Conservation (phyloP, 192 early-diverging fungal species). For the Gigaspora rosea region DNA sequence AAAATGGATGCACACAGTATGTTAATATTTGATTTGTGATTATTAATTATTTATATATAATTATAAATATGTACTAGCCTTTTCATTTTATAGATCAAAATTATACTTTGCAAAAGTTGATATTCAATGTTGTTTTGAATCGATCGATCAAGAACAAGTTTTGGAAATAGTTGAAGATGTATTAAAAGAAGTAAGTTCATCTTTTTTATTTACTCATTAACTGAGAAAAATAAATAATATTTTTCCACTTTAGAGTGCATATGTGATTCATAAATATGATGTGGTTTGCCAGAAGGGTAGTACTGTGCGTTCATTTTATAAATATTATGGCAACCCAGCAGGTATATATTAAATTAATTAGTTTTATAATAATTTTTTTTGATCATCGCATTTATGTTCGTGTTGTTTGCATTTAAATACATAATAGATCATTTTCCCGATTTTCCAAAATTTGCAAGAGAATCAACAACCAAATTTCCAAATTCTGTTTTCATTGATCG, state of each 20-base stretch:
- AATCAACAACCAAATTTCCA: not conserved
- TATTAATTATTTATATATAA: not conserved
- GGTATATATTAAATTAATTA: not conserved
- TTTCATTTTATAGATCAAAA: not conserved
- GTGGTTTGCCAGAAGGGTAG: not conserved
- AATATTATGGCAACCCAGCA: not conserved
- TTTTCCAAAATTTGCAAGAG: not conserved
- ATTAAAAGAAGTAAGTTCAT: not conserved
- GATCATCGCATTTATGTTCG: not conserved
- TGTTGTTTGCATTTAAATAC: not conserved
- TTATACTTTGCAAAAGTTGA: constrained; percentile 29
- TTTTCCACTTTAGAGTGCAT: not conserved
- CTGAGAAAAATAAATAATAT: not conserved
- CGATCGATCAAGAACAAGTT: not conserved
- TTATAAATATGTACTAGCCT: not conserved
- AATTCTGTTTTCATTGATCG: constrained; percentile 12
- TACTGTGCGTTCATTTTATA: not conserved
- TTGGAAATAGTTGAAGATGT: constrained; percentile 19
- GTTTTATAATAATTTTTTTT: not conserved
- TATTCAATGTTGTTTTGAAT: constrained; percentile 13
- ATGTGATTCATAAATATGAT: not conserved
- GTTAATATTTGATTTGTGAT: not conserved
- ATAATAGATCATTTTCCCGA: not conserved
- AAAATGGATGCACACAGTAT: not conserved
- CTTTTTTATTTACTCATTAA: too few relatives aligned